phyloP scores from a whole-genome alignment of 1,284 basidiomycete species.

The Puccinia horiana region DNA sequence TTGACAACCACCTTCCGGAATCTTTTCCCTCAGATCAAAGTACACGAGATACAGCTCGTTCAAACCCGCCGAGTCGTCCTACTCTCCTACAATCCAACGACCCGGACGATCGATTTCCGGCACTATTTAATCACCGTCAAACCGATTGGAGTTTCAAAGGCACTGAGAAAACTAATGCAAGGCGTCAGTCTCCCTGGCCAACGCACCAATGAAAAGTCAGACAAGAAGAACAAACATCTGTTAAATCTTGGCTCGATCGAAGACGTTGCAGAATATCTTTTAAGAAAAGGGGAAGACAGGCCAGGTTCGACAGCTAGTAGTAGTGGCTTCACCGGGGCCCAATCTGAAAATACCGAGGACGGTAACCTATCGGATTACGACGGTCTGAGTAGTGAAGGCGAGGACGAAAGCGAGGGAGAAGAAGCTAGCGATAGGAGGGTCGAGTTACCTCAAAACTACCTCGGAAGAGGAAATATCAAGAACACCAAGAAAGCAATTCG shows the following conservation, averaged over 20 bases:
- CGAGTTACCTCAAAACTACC: slow-evolving; percentile 84
- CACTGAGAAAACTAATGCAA: slow-evolving; percentile 85
- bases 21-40: slow-evolving; percentile 79
- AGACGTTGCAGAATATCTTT: slow-evolving; percentile 92
- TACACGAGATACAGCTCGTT: slow-evolving; percentile 74
- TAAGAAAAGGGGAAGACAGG: slow-evolving; percentile 69
- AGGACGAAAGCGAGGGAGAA: slow-evolving; percentile 80
- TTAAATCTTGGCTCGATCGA: slow-evolving; percentile 83
- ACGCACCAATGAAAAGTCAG: slow-evolving; percentile 59
- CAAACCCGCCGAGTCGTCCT: slow-evolving; percentile 88
- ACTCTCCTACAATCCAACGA: slow-evolving; percentile 83
- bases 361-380: slow-evolving; percentile 73
- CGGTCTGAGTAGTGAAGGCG: slow-evolving; percentile 63
- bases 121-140: slow-evolving; percentile 95
- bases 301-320: slow-evolving; percentile 62
- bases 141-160: slow-evolving; percentile 86
- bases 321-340: slow-evolving; percentile 59
- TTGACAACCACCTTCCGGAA: slow-evolving; percentile 82
- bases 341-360: slow-evolving; percentile 53
- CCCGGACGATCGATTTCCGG: slow-evolving; percentile 84
- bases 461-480: slow-evolving; percentile 88
- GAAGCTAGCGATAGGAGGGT: slow-evolving; percentile 66
- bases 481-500: slow-evolving; percentile 86
- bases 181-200: slow-evolving; percentile 63
- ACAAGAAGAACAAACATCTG: slow-evolving; percentile 59